Conservation (phyloP, 768 basidiomycete species). For the Kwoniella shandongensis region DNA sequence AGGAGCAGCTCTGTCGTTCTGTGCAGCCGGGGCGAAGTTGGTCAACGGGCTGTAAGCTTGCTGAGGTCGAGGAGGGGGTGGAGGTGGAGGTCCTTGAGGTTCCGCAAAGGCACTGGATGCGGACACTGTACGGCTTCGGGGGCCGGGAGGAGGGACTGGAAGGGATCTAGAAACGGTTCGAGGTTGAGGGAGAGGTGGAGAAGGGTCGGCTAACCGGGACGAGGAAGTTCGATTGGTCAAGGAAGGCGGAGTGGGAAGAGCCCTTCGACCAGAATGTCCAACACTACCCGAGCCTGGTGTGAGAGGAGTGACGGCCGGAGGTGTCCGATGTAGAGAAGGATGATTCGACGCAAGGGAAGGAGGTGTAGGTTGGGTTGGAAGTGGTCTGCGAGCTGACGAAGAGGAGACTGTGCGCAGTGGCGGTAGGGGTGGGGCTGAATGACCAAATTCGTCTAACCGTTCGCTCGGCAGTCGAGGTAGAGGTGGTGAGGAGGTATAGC, state of each 20-base stretch:
- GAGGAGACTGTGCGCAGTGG: constrained; percentile 4
- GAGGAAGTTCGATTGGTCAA: neutral
- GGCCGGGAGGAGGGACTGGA: constrained; percentile 18
- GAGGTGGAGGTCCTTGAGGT: constrained; percentile 8
- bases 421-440: neutral
- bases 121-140: neutral
- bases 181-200: constrained; percentile 21
- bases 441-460: constrained; percentile 20
- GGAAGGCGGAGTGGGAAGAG: constrained; percentile 31
- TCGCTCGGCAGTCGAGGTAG: constrained; percentile 18
- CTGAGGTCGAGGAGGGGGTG: constrained; percentile 12
- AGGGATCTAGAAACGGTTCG: constrained; percentile 20
- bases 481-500: neutral
- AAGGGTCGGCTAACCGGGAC: neutral
- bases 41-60: constrained; percentile 7
- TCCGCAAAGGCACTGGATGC: neutral
- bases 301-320: neutral
- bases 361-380: constrained; percentile 23
- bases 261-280: constrained; percentile 15
- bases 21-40: constrained; percentile 6
- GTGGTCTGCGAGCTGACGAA: constrained; percentile 15
- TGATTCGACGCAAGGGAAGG: constrained; percentile 12
- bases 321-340: constrained; percentile 2
- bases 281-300: constrained; percentile 16
- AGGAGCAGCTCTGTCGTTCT: neutral